Evolutionary conservation across 805 yeast species (phyloP).

Genomic region (Saccharomycopsis sp.): DNA sequence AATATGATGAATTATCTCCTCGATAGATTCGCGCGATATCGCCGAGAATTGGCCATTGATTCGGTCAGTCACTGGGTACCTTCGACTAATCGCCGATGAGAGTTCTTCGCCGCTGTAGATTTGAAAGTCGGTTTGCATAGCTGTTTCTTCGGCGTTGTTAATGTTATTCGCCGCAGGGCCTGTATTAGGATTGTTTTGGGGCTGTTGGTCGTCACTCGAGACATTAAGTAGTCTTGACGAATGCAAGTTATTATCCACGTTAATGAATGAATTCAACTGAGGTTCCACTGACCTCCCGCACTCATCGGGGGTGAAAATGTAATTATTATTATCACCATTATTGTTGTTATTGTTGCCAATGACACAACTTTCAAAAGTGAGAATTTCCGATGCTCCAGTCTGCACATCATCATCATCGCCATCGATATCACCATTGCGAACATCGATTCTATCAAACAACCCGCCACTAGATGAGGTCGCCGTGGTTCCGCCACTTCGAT

Average conservation of each 20-base stretch:
- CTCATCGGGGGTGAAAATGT: neutral
- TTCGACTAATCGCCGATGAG: neutral
- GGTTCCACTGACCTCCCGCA: neutral
- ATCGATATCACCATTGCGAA: neutral
- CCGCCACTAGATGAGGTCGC: too few species aligned
- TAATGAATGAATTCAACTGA: neutral
- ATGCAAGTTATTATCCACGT: neutral
- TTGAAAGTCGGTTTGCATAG: neutral
- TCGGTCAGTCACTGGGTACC: constrained; percentile 8
- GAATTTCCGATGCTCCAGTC: neutral
- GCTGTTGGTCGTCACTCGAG: neutral
- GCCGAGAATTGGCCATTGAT: constrained; percentile 20
- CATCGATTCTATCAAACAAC: neutral
- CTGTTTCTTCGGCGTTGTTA: neutral
- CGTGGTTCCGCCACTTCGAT: too few species aligned
- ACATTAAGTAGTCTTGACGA: constrained; percentile 3
- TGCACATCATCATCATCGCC: neutral
- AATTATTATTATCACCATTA: neutral
- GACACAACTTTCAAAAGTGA: neutral
- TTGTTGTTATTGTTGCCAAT: neutral
- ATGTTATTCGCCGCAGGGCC: neutral
- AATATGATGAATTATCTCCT: constrained; percentile 19
- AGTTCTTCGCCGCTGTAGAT: neutral
- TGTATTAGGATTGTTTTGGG: neutral
- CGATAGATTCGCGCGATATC: constrained; percentile 19